phyloP scores from a whole-genome alignment of 2,329 filamentous ascomycete genomes.

The Geosmithia putterillii region DNA sequence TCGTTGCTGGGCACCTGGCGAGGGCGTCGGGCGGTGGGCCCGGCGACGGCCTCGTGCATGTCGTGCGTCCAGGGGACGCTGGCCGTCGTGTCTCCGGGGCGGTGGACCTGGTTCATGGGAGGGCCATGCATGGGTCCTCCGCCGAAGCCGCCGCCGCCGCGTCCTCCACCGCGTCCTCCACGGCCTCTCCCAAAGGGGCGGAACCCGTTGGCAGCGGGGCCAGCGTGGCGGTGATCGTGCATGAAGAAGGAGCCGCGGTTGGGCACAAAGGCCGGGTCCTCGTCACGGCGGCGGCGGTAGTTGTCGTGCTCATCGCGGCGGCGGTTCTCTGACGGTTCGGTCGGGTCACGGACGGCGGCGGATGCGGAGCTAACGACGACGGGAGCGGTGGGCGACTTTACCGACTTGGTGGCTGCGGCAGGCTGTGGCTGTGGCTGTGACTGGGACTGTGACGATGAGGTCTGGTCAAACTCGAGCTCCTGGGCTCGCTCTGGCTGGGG shows the following conservation, averaged over 20 bases:
- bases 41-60: constrained; percentile 65
- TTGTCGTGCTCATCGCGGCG: constrained; percentile 82
- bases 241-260: constrained; percentile 94
- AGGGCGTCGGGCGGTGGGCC: constrained; percentile 28
- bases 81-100: constrained; percentile 47
- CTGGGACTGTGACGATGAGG: not conserved
- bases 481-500: constrained; percentile 25
- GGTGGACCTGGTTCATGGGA: constrained; percentile 16
- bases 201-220: constrained; percentile 67
- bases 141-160: constrained; percentile 29
- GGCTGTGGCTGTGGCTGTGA: no score
- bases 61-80: constrained; percentile 85
- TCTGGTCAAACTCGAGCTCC: constrained; percentile 29
- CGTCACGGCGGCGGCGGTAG: constrained; percentile 76
- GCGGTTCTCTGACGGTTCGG: constrained; percentile 52
- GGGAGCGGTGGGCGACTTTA: constrained; percentile 31
- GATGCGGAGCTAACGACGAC: constrained; percentile 44
- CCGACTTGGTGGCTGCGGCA: constrained; percentile 15
- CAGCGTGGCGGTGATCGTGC: constrained; percentile 79
- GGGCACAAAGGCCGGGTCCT: constrained; percentile 86
- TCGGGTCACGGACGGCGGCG: constrained; percentile 29
- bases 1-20: constrained; percentile 31
- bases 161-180: constrained; percentile 49
- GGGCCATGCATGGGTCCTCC: not conserved
- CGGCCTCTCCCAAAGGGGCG: constrained; percentile 56